A percentile compares a stretch with the other conserved stretches of the same genome.
phyloP scores from a whole-genome alignment of 352 stramenopile species.

The Pelagophyceae sp. region DNA sequence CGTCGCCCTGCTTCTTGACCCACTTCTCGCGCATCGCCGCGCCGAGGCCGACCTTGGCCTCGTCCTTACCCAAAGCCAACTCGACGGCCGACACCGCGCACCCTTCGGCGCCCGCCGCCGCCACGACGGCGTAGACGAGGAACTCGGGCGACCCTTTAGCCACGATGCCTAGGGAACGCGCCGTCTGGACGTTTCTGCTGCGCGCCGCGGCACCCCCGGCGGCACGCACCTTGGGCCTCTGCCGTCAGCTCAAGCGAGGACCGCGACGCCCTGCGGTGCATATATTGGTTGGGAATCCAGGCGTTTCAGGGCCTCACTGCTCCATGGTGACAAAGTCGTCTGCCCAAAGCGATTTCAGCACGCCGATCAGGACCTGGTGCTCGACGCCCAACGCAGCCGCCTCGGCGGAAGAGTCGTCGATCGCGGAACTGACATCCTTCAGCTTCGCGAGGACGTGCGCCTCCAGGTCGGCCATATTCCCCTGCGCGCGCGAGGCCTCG shows the following conservation, averaged over 20 bases:
- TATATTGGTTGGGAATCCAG: not conserved
- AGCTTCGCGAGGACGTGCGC: not conserved
- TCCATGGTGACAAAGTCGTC: slow-evolving; percentile 78
- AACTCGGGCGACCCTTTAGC: slow-evolving; percentile 50
- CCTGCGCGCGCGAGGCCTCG: not conserved
- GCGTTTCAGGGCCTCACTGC: slow-evolving; percentile 46
- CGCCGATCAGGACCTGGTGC: slow-evolving; percentile 82
- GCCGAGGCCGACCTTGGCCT: slow-evolving; percentile 87
- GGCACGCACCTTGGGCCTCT: slow-evolving; percentile 62
- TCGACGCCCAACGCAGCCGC: slow-evolving; percentile 59
- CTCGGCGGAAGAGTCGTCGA: slow-evolving; percentile 72
- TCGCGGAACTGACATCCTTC: not conserved
- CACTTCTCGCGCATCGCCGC: slow-evolving; percentile 97
- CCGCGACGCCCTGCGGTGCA: not conserved
- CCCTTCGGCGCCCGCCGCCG: slow-evolving; percentile 45
- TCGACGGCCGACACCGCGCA: slow-evolving; percentile 64
- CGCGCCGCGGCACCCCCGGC: too few species aligned
- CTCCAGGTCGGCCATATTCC: not conserved
- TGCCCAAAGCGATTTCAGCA: slow-evolving; percentile 85
- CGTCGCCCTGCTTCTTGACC: slow-evolving; percentile 79
- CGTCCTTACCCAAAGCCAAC: slow-evolving; percentile 60
- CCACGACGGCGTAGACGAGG: slow-evolving; percentile 42
- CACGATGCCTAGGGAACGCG: slow-evolving; percentile 41
- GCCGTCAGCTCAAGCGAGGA: slow-evolving; percentile 84
- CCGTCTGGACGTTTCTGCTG: too few species aligned